These are phyloP conservation scores for Vicia sativa DNA, from an alignment of 306 rosid species.

Conservation along the genomic window DNA sequence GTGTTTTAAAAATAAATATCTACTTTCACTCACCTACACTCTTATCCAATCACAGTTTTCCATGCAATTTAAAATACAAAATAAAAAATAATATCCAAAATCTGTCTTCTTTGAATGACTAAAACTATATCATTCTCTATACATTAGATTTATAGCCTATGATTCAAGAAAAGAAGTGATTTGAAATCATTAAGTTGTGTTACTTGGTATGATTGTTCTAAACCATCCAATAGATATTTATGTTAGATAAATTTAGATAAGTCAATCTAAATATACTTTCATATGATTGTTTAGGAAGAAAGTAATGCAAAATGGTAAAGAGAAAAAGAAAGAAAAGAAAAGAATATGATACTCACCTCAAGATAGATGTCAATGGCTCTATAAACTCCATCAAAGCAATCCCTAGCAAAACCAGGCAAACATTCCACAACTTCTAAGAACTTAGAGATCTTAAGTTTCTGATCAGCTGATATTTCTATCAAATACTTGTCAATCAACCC, in stretches of 20 bases:
- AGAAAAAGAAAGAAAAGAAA: background rate
- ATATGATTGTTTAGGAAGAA: conserved; percentile 5
- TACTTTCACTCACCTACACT: background rate
- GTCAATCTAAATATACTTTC: background rate
- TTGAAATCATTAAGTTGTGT: background rate
- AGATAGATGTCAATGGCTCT: conserved; percentile 83
- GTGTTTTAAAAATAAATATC: background rate
- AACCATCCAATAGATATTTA: too few species aligned
- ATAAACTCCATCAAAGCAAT: conserved; percentile 66
- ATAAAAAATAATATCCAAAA: background rate
- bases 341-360: conserved; percentile 50
- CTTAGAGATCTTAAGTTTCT: conserved; percentile 64
- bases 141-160: background rate
- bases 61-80: background rate
- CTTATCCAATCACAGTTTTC: background rate
- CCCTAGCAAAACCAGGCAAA: conserved; percentile 72
- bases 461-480: conserved; percentile 76
- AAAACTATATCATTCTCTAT: background rate
- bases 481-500: conserved; percentile 65
- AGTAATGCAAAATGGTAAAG: background rate
- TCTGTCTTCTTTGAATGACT: background rate
- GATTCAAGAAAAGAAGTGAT: background rate
- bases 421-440: conserved; percentile 71
- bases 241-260: too few species aligned
- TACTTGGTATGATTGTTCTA: too few species aligned